Evolutionary conservation across 495 filamentous ascomycete genomes (phyloP).

Genomic region (Xylaria cubensis): DNA sequence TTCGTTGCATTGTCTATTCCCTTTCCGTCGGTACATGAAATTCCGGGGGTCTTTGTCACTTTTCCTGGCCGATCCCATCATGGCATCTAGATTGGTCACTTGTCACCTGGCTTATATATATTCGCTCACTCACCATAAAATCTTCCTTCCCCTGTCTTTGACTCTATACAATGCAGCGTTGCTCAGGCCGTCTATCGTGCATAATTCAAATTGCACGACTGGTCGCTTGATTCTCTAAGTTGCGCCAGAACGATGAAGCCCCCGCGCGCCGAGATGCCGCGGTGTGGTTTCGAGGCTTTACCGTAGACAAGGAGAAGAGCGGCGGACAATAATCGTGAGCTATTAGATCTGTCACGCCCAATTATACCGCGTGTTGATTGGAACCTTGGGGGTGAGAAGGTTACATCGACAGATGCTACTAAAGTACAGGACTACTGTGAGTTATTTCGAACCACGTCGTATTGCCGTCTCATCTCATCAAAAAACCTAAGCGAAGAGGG

Average conservation of each 20-base stretch:
- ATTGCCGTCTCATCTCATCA: slow-evolving; percentile 3
- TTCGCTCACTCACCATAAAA: not conserved
- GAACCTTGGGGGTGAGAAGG: not conserved
- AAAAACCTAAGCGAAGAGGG: slow-evolving; percentile 4
- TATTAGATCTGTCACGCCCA: slow-evolving; percentile 14
- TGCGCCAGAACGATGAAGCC: not conserved
- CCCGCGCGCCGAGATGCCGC: not conserved
- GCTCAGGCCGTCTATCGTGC: not conserved
- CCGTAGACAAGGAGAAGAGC: not conserved
- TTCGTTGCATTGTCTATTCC: slow-evolving; percentile 3
- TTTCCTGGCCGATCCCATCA: not conserved
- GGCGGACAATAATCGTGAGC: not conserved
- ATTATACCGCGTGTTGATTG: slow-evolving; percentile 8
- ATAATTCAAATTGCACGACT: not conserved
- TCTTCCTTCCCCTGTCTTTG: not conserved
- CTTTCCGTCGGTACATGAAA: not conserved
- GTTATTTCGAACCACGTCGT: slow-evolving; percentile 9
- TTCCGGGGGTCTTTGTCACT: slow-evolving; percentile 4
- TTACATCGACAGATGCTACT: slow-evolving; percentile 19
- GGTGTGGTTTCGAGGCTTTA: not conserved
- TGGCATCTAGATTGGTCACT: not conserved
- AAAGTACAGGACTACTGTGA: not conserved
- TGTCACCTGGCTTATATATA: not conserved
- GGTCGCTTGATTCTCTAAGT: not conserved
- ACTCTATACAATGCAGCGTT: not conserved